phyloP scores from a whole-genome alignment of 2,329 filamentous ascomycete species.

The Lecanoromycetidae sp. region DNA sequence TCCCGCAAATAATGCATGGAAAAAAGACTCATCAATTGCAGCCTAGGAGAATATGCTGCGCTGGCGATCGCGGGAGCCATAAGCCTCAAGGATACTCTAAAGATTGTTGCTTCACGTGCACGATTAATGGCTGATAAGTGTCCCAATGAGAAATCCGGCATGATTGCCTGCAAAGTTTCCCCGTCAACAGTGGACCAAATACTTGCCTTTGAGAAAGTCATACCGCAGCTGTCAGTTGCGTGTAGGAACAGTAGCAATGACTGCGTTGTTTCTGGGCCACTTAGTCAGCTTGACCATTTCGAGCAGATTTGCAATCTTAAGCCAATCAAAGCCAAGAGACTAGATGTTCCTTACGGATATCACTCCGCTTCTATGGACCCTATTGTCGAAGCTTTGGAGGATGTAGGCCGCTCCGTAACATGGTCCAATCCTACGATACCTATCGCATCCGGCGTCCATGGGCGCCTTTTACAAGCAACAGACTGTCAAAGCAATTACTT shows the following conservation, averaged over 20 bases:
- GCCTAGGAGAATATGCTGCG: conserved; percentile 23
- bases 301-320: conserved; percentile 10
- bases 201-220: conserved; percentile 17
- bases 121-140: conserved; percentile 2
- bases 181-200: conserved; percentile 10
- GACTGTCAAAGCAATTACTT: conserved; percentile 14
- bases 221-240: conserved; percentile 20
- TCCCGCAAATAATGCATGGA: not conserved
- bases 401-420: not conserved
- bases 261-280: conserved; percentile 23
- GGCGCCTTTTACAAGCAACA: not conserved
- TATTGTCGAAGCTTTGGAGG: conserved; percentile 40
- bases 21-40: not conserved
- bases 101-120: conserved; percentile 20
- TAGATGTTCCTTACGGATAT: conserved; percentile 38
- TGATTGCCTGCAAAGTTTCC: not conserved
- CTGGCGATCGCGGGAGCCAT: conserved; percentile 18
- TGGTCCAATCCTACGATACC: conserved; percentile 1
- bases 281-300: conserved; percentile 16
- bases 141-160: not conserved
- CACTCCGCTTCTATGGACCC: conserved; percentile 34
- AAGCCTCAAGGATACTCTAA: conserved; percentile 18
- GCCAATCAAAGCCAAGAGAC: conserved; percentile 25
- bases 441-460: not conserved
- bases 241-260: conserved; percentile 25